Evolutionary conservation across 2,329 filamentous ascomycete species (phyloP).

Genomic region (Dichotomopilus funicola): DNA sequence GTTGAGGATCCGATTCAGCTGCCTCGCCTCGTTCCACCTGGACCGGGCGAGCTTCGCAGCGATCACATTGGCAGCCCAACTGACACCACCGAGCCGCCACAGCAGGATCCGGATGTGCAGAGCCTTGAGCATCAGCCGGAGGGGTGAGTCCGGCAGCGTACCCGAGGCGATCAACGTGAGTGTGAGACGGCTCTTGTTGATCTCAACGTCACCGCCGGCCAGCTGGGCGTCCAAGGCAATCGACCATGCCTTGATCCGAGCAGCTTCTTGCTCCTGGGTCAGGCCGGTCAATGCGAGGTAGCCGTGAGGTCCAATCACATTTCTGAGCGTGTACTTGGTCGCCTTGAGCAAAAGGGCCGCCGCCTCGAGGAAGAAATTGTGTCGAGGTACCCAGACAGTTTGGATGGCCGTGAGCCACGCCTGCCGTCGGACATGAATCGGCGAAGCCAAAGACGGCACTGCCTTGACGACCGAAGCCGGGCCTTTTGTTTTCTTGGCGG

Average conservation of each 20-base stretch:
- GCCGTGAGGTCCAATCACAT: slow-evolving; percentile 66
- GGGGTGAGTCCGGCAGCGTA: slow-evolving; percentile 76
- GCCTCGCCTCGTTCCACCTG: slow-evolving; percentile 76
- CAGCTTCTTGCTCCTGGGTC: slow-evolving; percentile 77
- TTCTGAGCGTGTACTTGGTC: slow-evolving; percentile 72
- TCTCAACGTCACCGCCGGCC: slow-evolving; percentile 80
- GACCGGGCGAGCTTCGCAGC: slow-evolving; percentile 67
- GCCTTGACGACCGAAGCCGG: slow-evolving; percentile 37
- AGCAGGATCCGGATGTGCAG: slow-evolving; percentile 85
- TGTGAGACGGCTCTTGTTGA: slow-evolving; percentile 79
- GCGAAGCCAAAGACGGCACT: slow-evolving; percentile 68
- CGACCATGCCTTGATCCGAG: slow-evolving; percentile 83
- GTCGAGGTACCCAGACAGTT: slow-evolving; percentile 82
- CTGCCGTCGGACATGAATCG: slow-evolving; percentile 77
- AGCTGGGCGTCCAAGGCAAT: slow-evolving; percentile 91
- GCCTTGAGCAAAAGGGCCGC: slow-evolving; percentile 75
- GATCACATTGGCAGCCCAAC: slow-evolving; percentile 50
- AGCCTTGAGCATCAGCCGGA: slow-evolving; percentile 82
- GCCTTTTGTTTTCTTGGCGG: slow-evolving; percentile 34
- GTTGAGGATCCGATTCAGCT: slow-evolving; percentile 47
- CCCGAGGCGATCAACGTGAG: slow-evolving; percentile 83
- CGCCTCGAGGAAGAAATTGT: slow-evolving; percentile 80
- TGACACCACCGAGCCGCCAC: slow-evolving; percentile 67
- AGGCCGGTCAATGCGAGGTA: slow-evolving; percentile 76
- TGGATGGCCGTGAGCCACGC: slow-evolving; percentile 93